Evolutionary conservation across 2,329 filamentous ascomycete species (phyloP), one percentile per base, ranked within the genome.

Genomic region (Endocalyx cinctus): DNA sequence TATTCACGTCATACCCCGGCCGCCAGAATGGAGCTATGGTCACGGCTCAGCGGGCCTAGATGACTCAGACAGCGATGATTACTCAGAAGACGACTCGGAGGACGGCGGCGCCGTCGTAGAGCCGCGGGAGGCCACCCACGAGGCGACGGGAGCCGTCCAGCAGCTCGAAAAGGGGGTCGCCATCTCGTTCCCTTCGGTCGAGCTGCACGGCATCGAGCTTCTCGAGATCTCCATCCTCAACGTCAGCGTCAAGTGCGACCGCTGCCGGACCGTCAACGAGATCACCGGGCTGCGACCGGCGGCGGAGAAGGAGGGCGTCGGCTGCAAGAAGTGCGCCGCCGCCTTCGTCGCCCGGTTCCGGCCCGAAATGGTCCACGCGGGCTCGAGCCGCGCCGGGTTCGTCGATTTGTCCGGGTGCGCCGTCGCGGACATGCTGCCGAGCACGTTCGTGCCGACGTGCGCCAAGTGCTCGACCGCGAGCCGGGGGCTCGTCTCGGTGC

Each of bases 391-490:
- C 37, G 85, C 84, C 10, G 87, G 87, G 5, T 89, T 89, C 55
- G 60, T 94, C 37, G 85, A 92, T 55, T 61, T 87, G 8, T 74
- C 82, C 17, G 84, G 84, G 12, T 89, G 84, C 59, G 81, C 77
- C 5, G 72, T 86, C 7, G 70, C 78, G 28, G 87, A 92, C 52
- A 75, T 92, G 68, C 73, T 92, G 10, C 82, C 84, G 35, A 88
- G 84, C 58, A 80, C 78, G 25, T 90, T 94, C 62, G 63, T 84
- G 18, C 87, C 87, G 12, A 89, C 84, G 1, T 94, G 87, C 56
- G 72, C 75, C 2, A 71, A 75, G 50, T 94, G 87, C 60, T 92
- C 86, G 18, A 84, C 79, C 1, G 50, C 76, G 2, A 77, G 79
- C 41, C 72, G 74, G 4, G 84, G 84, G 1, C 70, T 92, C 20